Conservation (phyloP, 2,329 filamentous ascomycete genomes). For the Pseudomassariella vexata region DNA sequence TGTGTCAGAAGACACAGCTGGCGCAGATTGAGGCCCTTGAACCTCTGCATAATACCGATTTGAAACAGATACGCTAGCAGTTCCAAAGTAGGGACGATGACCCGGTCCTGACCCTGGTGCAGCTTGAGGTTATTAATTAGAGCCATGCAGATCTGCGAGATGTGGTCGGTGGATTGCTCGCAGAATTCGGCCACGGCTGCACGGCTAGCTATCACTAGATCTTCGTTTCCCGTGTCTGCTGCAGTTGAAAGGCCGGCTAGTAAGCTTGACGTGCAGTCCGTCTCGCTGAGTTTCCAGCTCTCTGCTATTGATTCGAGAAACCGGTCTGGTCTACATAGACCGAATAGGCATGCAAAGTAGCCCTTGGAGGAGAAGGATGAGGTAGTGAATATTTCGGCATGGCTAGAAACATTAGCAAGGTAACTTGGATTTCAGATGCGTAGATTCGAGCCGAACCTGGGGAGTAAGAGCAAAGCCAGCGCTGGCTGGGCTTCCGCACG, state of each 20-base stretch:
- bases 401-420: too few species aligned
- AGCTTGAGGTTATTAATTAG: conserved; percentile 48
- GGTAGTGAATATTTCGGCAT: conserved; percentile 26
- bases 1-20: conserved; percentile 66
- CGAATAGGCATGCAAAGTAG: conserved; percentile 54
- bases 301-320: conserved; percentile 31
- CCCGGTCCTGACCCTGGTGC: conserved; percentile 58
- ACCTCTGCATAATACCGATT: conserved; percentile 41
- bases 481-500: conserved; percentile 59
- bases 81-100: conserved; percentile 71
- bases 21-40: conserved; percentile 37
- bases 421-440: too few species aligned
- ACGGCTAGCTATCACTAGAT: conserved; percentile 64
- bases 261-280: conserved; percentile 44
- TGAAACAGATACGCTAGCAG: conserved; percentile 73
- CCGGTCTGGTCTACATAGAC: conserved; percentile 31
- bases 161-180: conserved; percentile 29
- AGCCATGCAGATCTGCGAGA: conserved; percentile 41
- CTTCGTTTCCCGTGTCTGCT: conserved; percentile 72
- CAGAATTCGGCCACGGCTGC: conserved; percentile 56
- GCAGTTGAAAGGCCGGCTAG: conserved; percentile 66
- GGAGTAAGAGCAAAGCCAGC: conserved; percentile 37
- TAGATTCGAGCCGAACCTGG: conserved; percentile 33
- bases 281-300: conserved; percentile 24
- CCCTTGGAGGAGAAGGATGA: conserved; percentile 50